Percentiles rank a stretch among this genome's conserved stretches.
These are phyloP conservation scores for Phytopythium ostracodes DNA, from an alignment of 352 stramenopile genomes.

Conservation along the genomic window DNA sequence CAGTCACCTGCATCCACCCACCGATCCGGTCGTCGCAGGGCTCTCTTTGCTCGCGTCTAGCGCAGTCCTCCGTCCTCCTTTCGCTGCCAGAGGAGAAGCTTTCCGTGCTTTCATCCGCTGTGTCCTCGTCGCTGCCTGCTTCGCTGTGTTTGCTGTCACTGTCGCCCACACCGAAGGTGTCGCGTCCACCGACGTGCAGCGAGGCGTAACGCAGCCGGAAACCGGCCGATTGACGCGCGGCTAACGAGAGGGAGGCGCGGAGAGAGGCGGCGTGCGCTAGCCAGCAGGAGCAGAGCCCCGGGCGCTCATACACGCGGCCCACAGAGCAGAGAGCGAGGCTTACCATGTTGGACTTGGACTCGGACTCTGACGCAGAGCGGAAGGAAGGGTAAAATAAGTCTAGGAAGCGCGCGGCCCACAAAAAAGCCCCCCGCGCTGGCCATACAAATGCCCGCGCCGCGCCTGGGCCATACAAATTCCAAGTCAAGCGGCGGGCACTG, in stretches of 20 bases:
- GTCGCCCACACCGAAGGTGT: too few relatives aligned
- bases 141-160: neutral
- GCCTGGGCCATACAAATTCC: slow-evolving; percentile 45
- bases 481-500: slow-evolving; percentile 36
- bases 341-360: slow-evolving; percentile 86
- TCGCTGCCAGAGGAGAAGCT: too few relatives aligned
- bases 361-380: slow-evolving; percentile 84
- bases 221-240: neutral
- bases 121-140: neutral
- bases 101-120: neutral
- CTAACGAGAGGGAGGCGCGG: neutral
- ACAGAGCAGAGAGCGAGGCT: slow-evolving; percentile 10
- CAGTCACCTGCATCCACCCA: neutral
- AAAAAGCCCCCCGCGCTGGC: slow-evolving; percentile 16
- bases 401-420: slow-evolving; percentile 27
- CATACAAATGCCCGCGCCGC: slow-evolving; percentile 64
- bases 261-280: neutral
- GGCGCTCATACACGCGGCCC: neutral
- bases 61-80: too few relatives aligned
- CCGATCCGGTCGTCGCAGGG: too few relatives aligned
- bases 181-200: neutral
- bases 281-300: neutral
- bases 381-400: slow-evolving; percentile 86
- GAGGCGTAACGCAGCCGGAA: neutral
- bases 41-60: too few relatives aligned